Evolutionary conservation across 768 basidiomycete species (phyloP).

Genomic region (Panaeolus cyanescens): DNA sequence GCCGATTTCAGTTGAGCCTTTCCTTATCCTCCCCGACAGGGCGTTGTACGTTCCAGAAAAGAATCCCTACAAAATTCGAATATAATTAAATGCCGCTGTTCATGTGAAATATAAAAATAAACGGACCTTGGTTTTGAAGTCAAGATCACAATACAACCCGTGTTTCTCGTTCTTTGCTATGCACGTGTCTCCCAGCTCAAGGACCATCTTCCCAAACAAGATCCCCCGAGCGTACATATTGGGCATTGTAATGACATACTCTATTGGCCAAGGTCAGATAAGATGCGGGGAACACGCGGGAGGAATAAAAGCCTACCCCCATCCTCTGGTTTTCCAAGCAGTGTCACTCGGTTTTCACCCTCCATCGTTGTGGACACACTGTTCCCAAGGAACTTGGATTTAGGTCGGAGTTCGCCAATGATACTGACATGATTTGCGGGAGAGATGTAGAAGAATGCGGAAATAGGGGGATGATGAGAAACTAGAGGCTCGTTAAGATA

Average conservation of each 20-base stretch:
- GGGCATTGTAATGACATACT: slow-evolving; percentile 93
- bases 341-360: slow-evolving; percentile 85
- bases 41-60: slow-evolving; percentile 97
- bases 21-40: slow-evolving; percentile 78
- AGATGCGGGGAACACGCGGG: slow-evolving; percentile 10
- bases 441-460: slow-evolving; percentile 94
- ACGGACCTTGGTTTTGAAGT: slow-evolving; percentile 95
- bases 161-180: slow-evolving; percentile 81
- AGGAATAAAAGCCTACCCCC: slow-evolving; percentile 59
- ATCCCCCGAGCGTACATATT: slow-evolving; percentile 96
- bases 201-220: slow-evolving; percentile 90
- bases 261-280: slow-evolving; percentile 35
- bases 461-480: slow-evolving; percentile 93
- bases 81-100: background rate
- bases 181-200: slow-evolving; percentile 92
- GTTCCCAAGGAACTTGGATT: slow-evolving; percentile 96
- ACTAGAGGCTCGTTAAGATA: slow-evolving; percentile 48
- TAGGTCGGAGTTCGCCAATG: slow-evolving; percentile 92
- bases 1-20: slow-evolving; percentile 65
- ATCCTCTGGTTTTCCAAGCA: slow-evolving; percentile 84
- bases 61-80: slow-evolving; percentile 67
- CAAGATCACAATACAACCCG: slow-evolving; percentile 76
- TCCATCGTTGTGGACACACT: slow-evolving; percentile 97
- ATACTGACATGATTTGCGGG: slow-evolving; percentile 87
- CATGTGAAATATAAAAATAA: background rate